Conservation (phyloP, 768 basidiomycete genomes). For the Lentinula lateritia region DNA sequence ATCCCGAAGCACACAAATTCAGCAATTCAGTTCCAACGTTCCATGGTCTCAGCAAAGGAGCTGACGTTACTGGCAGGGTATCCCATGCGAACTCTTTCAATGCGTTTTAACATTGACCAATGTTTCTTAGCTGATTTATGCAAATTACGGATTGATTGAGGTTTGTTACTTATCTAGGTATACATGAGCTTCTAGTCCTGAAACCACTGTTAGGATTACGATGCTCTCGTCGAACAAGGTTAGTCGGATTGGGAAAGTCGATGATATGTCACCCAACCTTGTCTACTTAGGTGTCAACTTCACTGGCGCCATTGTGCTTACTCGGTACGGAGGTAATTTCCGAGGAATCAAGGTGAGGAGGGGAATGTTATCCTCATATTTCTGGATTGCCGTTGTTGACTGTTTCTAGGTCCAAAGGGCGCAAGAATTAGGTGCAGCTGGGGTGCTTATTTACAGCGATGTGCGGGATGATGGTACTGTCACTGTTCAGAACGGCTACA, state of each 20-base stretch:
- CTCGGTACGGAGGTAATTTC: conserved; percentile 71
- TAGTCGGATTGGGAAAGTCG: conserved; percentile 5
- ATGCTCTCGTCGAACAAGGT: conserved; percentile 48
- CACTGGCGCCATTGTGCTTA: conserved; percentile 52
- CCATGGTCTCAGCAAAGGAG: conserved; percentile 67
- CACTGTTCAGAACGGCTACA: conserved; percentile 59
- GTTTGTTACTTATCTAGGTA: not conserved
- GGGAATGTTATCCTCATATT: not conserved
- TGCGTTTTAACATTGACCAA: not conserved
- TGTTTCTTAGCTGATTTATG: conserved; percentile 42
- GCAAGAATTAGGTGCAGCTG: conserved; percentile 75
- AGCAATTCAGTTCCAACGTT: conserved; percentile 56
- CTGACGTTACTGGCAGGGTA: conserved; percentile 56
- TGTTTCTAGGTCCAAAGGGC: conserved; percentile 67
- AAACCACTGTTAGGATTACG: conserved; percentile 42
- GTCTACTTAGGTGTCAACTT: conserved; percentile 45
- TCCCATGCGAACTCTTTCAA: conserved; percentile 25
- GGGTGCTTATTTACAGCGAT: conserved; percentile 79
- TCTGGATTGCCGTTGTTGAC: conserved; percentile 7
- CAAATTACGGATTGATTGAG: conserved; percentile 47
- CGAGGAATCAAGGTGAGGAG: conserved; percentile 77
- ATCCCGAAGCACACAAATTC: conserved; percentile 56
- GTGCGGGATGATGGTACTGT: conserved; percentile 82
- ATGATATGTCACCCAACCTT: not conserved
- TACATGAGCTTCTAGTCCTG: not conserved